Conservation (phyloP, 352 stramenopile species). For the Globisporangium parvum region DNA sequence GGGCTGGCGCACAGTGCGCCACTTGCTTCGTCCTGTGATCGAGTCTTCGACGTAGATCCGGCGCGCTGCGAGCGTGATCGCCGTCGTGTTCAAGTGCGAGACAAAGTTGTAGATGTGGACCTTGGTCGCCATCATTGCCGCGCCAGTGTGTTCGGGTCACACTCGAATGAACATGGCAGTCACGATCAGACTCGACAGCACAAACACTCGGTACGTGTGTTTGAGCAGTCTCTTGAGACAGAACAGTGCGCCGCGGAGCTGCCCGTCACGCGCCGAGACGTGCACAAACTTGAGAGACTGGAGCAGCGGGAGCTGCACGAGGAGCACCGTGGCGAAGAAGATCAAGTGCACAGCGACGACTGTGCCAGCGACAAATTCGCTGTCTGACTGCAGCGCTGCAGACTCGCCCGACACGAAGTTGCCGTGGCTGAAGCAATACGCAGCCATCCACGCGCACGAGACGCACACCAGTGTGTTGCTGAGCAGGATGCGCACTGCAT, state of each 20-base stretch:
- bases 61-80: too few species aligned
- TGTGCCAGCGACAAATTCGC: slow-evolving; percentile 1
- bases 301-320: slow-evolving; percentile 14
- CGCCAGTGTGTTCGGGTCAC: not conserved
- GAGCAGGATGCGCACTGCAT: slow-evolving; percentile 3
- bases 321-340: slow-evolving; percentile 14
- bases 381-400: not conserved
- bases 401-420: not conserved
- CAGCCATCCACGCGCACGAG: not conserved
- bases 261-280: slow-evolving; percentile 1
- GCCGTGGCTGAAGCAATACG: slow-evolving; percentile 3
- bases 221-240: slow-evolving; percentile 10
- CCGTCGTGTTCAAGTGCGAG: too few species aligned
- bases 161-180: not conserved
- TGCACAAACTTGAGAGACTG: slow-evolving; percentile 12
- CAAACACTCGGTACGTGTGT: not conserved
- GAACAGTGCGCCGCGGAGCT: slow-evolving; percentile 5
- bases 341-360: not conserved
- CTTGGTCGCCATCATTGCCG: too few species aligned
- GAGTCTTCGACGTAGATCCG: not conserved
- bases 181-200: not conserved
- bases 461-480: slow-evolving; percentile 1
- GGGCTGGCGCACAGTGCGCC: not conserved
- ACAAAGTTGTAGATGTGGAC: too few species aligned
- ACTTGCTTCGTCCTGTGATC: not conserved